A percentile compares a stretch with the other conserved stretches of the same genome.
These are phyloP conservation scores for Lophiostoma macrostomum DNA, from an alignment of 495 filamentous ascomycete genomes.

Conservation along the genomic window DNA sequence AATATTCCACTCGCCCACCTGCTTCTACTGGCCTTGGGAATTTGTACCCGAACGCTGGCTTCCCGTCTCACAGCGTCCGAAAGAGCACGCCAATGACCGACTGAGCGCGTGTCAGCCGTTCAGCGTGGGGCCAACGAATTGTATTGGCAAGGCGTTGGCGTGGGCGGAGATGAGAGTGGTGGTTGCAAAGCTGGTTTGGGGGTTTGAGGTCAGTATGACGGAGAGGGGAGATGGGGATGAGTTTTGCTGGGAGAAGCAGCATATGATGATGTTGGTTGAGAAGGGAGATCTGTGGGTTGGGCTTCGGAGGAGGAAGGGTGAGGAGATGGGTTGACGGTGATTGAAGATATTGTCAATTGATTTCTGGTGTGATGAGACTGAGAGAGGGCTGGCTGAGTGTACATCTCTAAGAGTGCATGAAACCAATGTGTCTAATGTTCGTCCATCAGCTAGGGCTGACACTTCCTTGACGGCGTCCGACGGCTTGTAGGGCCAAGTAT, in stretches of 20 bases:
- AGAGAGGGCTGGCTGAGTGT: no score
- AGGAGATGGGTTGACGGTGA: no score
- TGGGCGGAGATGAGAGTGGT: conserved; percentile 35
- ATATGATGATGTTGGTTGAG: conserved; percentile 20
- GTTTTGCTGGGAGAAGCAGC: conserved; percentile 8
- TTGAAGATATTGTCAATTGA: no score
- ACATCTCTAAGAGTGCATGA: no score
- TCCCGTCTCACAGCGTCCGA: conserved; percentile 3
- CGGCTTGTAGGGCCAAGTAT: no score
- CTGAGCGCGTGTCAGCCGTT: conserved; percentile 34
- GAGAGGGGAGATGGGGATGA: conserved; percentile 13
- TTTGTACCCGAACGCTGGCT: conserved; percentile 39
- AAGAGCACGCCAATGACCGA: conserved; percentile 24
- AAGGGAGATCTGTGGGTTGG: conserved; percentile 7
- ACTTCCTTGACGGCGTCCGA: no score
- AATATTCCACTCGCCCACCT: conserved; percentile 18
- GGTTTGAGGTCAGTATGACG: conserved; percentile 27
- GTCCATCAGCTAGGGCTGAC: no score
- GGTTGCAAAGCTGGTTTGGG: conserved; percentile 30
- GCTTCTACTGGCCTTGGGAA: conserved; percentile 27
- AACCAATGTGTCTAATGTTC: no score
- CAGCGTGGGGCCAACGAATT: conserved; percentile 31
- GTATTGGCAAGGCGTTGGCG: conserved; percentile 33
- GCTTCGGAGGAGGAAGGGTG: not conserved
- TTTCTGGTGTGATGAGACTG: no score